phyloP scores from a whole-genome alignment of 2,329 filamentous ascomycete species.

The Stachybotrys chartarum region DNA sequence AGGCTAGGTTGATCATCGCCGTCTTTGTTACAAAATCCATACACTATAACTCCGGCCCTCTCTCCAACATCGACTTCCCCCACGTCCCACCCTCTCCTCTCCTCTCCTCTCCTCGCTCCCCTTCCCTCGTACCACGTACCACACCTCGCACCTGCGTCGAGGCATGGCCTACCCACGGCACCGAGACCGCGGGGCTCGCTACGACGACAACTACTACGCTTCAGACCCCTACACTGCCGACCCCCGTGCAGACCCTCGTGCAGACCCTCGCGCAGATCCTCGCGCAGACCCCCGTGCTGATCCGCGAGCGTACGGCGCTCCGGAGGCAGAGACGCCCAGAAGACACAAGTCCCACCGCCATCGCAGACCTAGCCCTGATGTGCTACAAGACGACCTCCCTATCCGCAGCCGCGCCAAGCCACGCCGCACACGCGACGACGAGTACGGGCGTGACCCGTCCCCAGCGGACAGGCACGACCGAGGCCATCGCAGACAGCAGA shows the following conservation, averaged over 20 bases:
- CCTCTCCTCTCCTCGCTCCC: neutral
- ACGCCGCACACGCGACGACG: neutral
- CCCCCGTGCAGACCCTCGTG: neutral
- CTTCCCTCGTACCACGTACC: neutral
- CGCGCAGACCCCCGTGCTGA: neutral
- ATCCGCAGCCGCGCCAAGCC: neutral
- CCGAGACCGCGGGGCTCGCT: slow-evolving; percentile 13
- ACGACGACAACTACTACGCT: slow-evolving; percentile 15
- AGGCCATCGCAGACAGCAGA: neutral
- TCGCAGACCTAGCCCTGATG: slow-evolving; percentile 9
- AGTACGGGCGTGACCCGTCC: slow-evolving; percentile 3
- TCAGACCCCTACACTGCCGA: slow-evolving; percentile 8
- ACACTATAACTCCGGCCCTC: neutral
- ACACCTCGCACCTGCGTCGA: slow-evolving; percentile 1
- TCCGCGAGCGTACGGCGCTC: neutral
- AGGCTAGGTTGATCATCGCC: neutral
- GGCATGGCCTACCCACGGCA: slow-evolving; percentile 18
- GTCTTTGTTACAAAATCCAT: neutral
- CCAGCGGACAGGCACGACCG: slow-evolving; percentile 2
- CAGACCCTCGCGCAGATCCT: slow-evolving; percentile 2
- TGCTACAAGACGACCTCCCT: slow-evolving; percentile 5
- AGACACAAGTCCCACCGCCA: slow-evolving; percentile 15
- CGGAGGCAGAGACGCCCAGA: slow-evolving; percentile 6
- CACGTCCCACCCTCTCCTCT: neutral
- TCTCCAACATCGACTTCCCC: neutral